phyloP scores from a whole-genome alignment of 169 alveolate genomes.

The Plasmodium blacklocki region DNA sequence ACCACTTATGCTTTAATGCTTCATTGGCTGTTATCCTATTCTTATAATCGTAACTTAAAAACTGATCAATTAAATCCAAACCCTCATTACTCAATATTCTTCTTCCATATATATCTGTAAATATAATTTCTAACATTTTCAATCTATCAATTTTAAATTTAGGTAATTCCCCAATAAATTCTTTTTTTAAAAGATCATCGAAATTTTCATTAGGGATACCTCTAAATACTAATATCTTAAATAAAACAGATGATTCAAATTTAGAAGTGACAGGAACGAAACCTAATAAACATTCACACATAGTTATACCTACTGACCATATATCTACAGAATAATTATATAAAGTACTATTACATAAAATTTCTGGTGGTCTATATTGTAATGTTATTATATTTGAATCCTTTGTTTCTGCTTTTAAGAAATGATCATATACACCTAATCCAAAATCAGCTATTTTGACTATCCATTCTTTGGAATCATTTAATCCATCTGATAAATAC shows the following conservation, averaged over 20 bases:
- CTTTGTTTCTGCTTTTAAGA: conserved; percentile 82
- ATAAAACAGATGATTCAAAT: conserved; percentile 50
- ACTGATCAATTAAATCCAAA: conserved; percentile 86
- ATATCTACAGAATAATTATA: conserved; percentile 80
- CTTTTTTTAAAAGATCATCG: conserved; percentile 30
- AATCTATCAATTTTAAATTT: conserved; percentile 78
- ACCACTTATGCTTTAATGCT: conserved; percentile 89
- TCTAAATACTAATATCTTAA: conserved; percentile 54
- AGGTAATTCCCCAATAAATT: conserved; percentile 78
- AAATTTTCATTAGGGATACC: conserved; percentile 51
- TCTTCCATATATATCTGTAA: conserved; percentile 86
- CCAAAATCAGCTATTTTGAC: conserved; percentile 87
- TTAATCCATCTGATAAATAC: conserved; percentile 62
- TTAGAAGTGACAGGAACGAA: conserved; percentile 60
- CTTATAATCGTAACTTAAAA: conserved; percentile 86
- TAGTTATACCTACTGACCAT: conserved; percentile 86
- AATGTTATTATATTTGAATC: conserved; percentile 83
- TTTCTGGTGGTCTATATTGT: conserved; percentile 87
- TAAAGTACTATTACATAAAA: conserved; percentile 68
- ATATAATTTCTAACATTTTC: conserved; percentile 77
- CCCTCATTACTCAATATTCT: conserved; percentile 85
- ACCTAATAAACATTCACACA: conserved; percentile 77
- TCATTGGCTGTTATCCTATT: conserved; percentile 89
- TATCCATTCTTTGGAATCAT: conserved; percentile 73
- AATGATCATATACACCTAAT: conserved; percentile 81